phyloP scores from a whole-genome alignment of 768 basidiomycete genomes.

The Rhizopogon salebrosus region DNA sequence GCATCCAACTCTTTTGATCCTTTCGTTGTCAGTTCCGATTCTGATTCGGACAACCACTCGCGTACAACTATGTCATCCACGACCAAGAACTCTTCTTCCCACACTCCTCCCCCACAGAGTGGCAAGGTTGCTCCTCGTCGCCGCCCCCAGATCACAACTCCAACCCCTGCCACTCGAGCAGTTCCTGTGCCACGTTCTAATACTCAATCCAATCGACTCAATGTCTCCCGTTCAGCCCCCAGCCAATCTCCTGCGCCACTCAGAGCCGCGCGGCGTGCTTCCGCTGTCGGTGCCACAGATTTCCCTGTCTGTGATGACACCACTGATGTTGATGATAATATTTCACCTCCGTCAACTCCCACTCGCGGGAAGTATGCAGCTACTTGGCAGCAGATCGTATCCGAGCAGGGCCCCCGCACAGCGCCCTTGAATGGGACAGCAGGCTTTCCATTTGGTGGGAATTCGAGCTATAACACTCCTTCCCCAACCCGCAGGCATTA shows the following conservation, averaged over 20 bases:
- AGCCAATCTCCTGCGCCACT: conserved; percentile 31
- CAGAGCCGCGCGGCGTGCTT: conserved; percentile 28
- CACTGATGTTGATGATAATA: conserved; percentile 42
- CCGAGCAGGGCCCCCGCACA: conserved; percentile 42
- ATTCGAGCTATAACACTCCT: conserved; percentile 28
- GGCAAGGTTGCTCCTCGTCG: conserved; percentile 58
- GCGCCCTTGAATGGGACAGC: conserved; percentile 40
- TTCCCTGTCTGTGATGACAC: conserved; percentile 77
- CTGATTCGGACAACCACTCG: conserved; percentile 33
- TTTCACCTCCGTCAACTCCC: conserved; percentile 51
- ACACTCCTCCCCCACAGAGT: conserved; percentile 43
- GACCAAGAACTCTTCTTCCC: conserved; percentile 9
- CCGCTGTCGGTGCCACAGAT: conserved; percentile 24
- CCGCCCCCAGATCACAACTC: conserved; percentile 35
- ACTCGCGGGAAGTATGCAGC: conserved; percentile 33
- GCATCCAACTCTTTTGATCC: conserved; percentile 39
- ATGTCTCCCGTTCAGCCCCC: conserved; percentile 51
- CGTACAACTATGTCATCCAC: conserved; percentile 27
- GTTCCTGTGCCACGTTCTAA: conserved; percentile 43
- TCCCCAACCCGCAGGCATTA: conserved; percentile 41
- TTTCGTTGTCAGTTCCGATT: conserved; percentile 44
- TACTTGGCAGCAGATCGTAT: conserved; percentile 29
- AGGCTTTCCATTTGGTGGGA: conserved; percentile 35
- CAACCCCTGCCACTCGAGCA: conserved; percentile 35
- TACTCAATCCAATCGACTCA: conserved; percentile 14